Base-by-base conservation (phyloP, 2,329 filamentous ascomycete species). In the Helminthosporium solani region DNA sequence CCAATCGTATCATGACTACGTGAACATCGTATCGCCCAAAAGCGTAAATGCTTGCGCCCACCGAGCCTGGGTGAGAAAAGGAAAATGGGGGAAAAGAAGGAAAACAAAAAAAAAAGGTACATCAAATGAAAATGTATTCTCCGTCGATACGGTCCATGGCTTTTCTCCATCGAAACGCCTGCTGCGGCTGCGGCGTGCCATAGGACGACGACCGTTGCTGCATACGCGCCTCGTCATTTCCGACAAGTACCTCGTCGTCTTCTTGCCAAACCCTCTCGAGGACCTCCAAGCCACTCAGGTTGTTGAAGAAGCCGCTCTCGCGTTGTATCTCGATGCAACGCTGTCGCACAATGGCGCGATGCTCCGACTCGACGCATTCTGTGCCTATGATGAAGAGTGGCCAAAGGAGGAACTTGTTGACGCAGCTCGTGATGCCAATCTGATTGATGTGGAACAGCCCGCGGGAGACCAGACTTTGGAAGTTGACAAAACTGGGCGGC, bases 281-380 rank as follows among this genome's bases (percentile, higher is more conserved):
- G 3, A 96, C 83, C 60, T 94, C 88, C 20, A 96, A 78, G 7
- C 88, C 90, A 6, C 87, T 87, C 33, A 95, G 79, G 66, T 96
- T 96, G 72, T 96, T 96, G 77, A 90, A 88, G 72, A 96, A 96
- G 1, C 91, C 91, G 43, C 87, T 92, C 55, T 92, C 87, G 23
- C 84, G 82, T 77, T 92, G 90, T 55, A 96, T 92, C 63, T 92
- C 90, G 35, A 85, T 79, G 72, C 90, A 95, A 58, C 90, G 86
- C 55, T 83, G 79, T 42, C 90, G 83, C 42, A 96, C 86, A 47
- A 91, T 82, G 46, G 82, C 81, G 53, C 91, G 87, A 62, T 96
- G 88, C 40, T 84, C 76, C 60, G 88, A 83, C 55, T 89, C 86
- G 52, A 94, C 86, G 60, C 90, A 95, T 73, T 96, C 92, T 18